Conservation (phyloP, 331 rosid species). For the Arachis monticola region DNA sequence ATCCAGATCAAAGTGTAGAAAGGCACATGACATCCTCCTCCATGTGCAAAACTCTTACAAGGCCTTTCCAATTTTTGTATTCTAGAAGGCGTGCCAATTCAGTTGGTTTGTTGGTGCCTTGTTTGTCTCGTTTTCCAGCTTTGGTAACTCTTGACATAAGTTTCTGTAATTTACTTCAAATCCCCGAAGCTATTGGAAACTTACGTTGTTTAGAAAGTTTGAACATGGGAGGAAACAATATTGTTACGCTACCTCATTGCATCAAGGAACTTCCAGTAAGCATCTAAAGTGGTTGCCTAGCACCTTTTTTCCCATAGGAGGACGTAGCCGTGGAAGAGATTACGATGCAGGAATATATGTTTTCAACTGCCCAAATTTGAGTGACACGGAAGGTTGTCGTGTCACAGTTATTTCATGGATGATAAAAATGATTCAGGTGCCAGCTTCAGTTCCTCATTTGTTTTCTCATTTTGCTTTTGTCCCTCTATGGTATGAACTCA, state of each 20-base stretch:
- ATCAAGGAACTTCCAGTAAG: conserved; percentile 23
- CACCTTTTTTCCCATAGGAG: too few species aligned
- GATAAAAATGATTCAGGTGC: too few species aligned
- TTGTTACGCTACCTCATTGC: conserved; percentile 27
- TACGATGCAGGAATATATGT: too few species aligned
- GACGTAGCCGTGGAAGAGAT: too few species aligned
- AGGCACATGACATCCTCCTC: conserved; percentile 10
- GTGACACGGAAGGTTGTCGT: too few species aligned
- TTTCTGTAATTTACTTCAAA: conserved; percentile 31
- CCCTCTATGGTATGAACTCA: too few species aligned
- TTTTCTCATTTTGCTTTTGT: too few species aligned
- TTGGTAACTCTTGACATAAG: conserved; percentile 1
- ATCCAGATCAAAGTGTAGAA: background rate
- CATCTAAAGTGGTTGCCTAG: background rate
- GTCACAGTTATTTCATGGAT: too few species aligned
- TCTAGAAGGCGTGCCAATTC: background rate
- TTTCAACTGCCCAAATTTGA: too few species aligned
- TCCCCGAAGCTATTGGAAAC: conserved; percentile 31
- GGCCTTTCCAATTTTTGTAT: background rate
- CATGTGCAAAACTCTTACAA: background rate
- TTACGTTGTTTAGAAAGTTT: background rate
- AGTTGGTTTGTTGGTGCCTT: background rate
- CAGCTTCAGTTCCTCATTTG: too few species aligned
- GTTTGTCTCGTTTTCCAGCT: background rate
- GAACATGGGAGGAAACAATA: conserved; percentile 36